Evolutionary conservation across 768 basidiomycete genomes (phyloP).

Genomic region (Lactarius sanguifluus): DNA sequence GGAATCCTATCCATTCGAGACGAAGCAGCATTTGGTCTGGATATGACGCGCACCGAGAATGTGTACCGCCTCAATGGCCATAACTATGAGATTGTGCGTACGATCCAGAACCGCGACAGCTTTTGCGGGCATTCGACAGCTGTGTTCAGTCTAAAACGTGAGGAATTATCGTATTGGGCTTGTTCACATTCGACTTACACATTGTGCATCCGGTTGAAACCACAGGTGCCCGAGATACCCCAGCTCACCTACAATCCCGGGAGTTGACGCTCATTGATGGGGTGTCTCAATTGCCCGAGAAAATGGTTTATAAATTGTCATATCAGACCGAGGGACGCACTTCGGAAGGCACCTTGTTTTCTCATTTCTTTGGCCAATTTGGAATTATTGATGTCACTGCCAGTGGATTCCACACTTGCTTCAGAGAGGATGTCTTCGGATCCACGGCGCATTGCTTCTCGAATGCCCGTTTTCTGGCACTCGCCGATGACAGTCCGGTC

Average conservation of each 20-base stretch:
- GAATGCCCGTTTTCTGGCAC: background rate
- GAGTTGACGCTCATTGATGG: background rate
- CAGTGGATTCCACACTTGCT: background rate
- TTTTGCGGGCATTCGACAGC: background rate
- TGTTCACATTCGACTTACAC: background rate
- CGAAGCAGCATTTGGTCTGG: background rate
- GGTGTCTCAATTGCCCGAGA: background rate
- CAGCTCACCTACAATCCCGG: background rate
- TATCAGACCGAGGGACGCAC: background rate
- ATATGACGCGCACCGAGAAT: background rate
- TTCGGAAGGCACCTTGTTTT: background rate
- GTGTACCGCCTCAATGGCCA: background rate
- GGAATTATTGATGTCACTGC: background rate
- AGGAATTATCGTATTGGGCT: background rate
- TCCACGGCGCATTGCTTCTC: background rate
- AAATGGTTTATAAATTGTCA: background rate
- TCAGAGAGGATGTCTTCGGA: background rate
- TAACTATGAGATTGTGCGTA: background rate
- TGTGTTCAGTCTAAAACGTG: background rate
- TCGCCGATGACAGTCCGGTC: no score
- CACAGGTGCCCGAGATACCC: background rate
- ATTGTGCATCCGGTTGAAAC: background rate
- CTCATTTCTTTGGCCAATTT: background rate
- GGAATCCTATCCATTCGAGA: slow-evolving; percentile 1
- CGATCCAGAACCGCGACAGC: background rate